A percentile compares a stretch with the other conserved stretches of the same genome.
These are phyloP conservation scores for Colletotrichum navitas DNA, from an alignment of 2,329 filamentous ascomycete species.

Conservation along the genomic window DNA sequence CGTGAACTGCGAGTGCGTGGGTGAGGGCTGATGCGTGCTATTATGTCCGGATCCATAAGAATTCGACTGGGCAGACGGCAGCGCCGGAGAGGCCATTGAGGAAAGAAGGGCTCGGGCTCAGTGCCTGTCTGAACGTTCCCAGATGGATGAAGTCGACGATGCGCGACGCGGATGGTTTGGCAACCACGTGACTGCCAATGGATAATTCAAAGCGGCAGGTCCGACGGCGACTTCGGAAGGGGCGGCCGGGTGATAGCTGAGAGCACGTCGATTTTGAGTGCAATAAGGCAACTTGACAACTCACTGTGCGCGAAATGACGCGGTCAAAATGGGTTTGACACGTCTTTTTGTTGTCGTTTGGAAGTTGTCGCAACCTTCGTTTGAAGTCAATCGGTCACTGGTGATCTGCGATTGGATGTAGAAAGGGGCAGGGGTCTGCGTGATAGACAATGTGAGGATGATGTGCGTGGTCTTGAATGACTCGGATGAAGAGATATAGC, in stretches of 20 bases:
- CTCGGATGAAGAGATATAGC: no score
- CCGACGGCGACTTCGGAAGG: background rate
- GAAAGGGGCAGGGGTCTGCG: background rate
- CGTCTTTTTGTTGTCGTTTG: background rate
- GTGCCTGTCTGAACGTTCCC: background rate
- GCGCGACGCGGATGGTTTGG: background rate
- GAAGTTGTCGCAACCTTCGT: background rate
- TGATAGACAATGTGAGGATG: no score
- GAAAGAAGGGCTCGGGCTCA: background rate
- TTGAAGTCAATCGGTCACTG: background rate
- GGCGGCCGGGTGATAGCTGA: background rate
- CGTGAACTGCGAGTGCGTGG: background rate
- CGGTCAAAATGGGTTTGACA: constrained; percentile 4
- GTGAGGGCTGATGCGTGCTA: background rate
- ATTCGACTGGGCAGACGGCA: background rate
- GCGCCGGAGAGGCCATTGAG: background rate
- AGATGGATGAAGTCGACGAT: background rate
- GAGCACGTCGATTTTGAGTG: background rate
- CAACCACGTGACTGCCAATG: constrained; percentile 8
- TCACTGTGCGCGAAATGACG: constrained; percentile 13
- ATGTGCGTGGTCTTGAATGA: no score
- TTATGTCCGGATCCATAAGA: background rate
- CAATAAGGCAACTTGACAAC: no score
- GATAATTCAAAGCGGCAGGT: background rate
- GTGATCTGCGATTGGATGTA: background rate